phyloP scores from a whole-genome alignment of 345 rosid species.

The Crucihimalaya himalaica region DNA sequence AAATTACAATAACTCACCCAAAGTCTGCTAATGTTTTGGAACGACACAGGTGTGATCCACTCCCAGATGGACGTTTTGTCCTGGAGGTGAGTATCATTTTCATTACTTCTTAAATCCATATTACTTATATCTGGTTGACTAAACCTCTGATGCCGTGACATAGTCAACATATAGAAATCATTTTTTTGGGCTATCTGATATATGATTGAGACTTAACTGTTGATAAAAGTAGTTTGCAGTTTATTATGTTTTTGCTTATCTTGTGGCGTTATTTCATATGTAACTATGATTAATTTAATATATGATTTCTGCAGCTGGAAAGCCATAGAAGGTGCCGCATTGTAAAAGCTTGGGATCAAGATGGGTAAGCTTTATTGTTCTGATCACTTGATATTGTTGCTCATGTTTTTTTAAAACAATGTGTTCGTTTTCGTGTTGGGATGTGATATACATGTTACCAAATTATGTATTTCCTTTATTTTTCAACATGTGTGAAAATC shows the following conservation, averaged over 20 bases:
- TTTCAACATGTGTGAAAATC: slow-evolving; percentile 1
- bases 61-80: slow-evolving; percentile 86
- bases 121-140: neutral
- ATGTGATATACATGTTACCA: neutral
- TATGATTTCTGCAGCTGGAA: slow-evolving; percentile 59
- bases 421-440: neutral
- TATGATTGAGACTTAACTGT: neutral
- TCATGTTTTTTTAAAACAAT: neutral
- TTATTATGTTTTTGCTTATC: neutral
- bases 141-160: neutral
- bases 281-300: slow-evolving; percentile 15
- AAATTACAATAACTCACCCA: neutral
- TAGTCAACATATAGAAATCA: neutral
- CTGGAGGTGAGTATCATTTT: slow-evolving; percentile 58
- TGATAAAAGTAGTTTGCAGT: neutral
- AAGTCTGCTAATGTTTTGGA: slow-evolving; percentile 27
- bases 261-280: neutral
- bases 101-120: neutral
- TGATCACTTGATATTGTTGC: neutral
- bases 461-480: neutral
- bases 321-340: slow-evolving; percentile 82
- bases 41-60: slow-evolving; percentile 83
- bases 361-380: slow-evolving; percentile 68
- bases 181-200: neutral
- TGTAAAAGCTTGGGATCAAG: slow-evolving; percentile 85